Percentiles rank a stretch among this genome's conserved stretches.
These are phyloP conservation scores for Symbiotaphrina buchneri DNA, from an alignment of 495 filamentous ascomycete species.

Conservation along the genomic window DNA sequence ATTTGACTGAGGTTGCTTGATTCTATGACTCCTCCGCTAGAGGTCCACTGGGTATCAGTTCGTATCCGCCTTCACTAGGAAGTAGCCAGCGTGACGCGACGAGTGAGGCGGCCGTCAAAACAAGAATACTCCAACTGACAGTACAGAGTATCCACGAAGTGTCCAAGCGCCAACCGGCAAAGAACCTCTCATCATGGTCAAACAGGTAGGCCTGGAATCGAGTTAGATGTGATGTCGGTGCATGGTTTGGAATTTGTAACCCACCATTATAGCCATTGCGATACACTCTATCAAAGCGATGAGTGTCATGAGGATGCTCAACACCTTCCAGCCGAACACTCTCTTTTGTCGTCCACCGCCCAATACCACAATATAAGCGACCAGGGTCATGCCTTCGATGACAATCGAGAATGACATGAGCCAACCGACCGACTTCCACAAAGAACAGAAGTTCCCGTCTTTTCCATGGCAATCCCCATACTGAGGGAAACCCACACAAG, in stretches of 20 bases:
- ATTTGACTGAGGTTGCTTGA: too few species aligned
- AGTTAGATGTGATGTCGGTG: not conserved
- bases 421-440: conserved; percentile 79
- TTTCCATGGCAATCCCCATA: conserved; percentile 43
- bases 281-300: conserved; percentile 39
- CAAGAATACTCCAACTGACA: conserved; percentile 41
- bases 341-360: conserved; percentile 54
- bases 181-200: conserved; percentile 70
- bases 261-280: conserved; percentile 59
- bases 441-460: conserved; percentile 63
- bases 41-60: conserved; percentile 40
- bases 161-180: conserved; percentile 65
- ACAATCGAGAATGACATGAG: conserved; percentile 64
- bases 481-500: conserved; percentile 33
- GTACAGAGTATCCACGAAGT: conserved; percentile 58
- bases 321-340: conserved; percentile 54
- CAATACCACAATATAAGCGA: conserved; percentile 52
- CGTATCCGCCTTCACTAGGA: conserved; percentile 70
- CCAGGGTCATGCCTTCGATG: conserved; percentile 48
- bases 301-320: conserved; percentile 36
- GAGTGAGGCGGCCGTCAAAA: conserved; percentile 37
- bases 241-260: conserved; percentile 10
- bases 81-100: conserved; percentile 38
- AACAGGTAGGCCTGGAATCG: conserved; percentile 48
- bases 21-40: too few species aligned